Evolutionary conservation across 306 rosid genomes (phyloP).

Genomic region (Datisca glomerata): DNA sequence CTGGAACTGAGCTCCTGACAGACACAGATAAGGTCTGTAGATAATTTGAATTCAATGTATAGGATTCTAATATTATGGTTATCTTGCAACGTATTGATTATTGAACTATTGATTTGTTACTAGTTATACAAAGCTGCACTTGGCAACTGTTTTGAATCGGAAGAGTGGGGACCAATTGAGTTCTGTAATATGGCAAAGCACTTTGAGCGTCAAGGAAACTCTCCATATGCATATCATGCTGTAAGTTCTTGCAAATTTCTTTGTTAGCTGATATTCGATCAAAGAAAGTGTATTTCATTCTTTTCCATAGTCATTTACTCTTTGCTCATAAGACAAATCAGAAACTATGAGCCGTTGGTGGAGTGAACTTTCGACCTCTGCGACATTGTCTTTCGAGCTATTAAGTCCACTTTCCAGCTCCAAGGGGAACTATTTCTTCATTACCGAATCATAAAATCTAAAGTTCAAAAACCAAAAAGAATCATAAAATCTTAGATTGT

Average conservation of each 20-base stretch:
- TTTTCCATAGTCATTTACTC: too few species aligned
- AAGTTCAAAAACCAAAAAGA: too few species aligned
- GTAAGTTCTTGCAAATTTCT: slow-evolving; percentile 33
- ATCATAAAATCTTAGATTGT: too few species aligned
- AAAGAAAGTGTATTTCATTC: too few species aligned
- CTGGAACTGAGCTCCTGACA: slow-evolving; percentile 85
- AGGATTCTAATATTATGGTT: neutral
- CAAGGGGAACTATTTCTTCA: too few species aligned
- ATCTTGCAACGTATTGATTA: neutral
- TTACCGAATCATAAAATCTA: too few species aligned
- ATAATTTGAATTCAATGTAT: neutral
- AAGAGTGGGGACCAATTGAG: slow-evolving; percentile 94
- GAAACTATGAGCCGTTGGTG: too few species aligned
- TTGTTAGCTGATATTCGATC: neutral
- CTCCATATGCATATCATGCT: slow-evolving; percentile 83
- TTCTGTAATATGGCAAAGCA: slow-evolving; percentile 83
- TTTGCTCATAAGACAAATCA: too few species aligned
- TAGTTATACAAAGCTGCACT: slow-evolving; percentile 89
- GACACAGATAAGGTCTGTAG: slow-evolving; percentile 59
- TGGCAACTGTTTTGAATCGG: slow-evolving; percentile 73
- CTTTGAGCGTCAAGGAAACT: slow-evolving; percentile 81
- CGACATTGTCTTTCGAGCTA: too few species aligned
- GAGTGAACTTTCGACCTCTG: too few species aligned
- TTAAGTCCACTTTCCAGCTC: too few species aligned
- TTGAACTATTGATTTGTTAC: neutral